Conservation (phyloP, 169 alveolate species). For the Babesia divergens region DNA sequence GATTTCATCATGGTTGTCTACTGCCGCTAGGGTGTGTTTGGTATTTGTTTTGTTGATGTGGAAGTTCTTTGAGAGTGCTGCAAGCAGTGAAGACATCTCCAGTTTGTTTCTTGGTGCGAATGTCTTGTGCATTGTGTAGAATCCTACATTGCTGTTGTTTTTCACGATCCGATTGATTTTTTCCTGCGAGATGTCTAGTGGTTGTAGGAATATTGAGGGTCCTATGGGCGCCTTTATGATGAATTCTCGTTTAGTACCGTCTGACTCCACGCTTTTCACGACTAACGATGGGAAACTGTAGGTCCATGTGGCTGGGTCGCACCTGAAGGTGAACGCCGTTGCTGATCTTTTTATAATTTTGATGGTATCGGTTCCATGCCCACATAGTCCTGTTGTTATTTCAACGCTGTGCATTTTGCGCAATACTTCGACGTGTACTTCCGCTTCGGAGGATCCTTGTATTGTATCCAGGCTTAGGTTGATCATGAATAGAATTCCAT, state of each 20-base stretch:
- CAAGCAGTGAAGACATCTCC: background rate
- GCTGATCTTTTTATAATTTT: background rate
- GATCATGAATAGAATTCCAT: slow-evolving; percentile 6
- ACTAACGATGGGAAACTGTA: slow-evolving; percentile 13
- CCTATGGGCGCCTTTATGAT: slow-evolving; percentile 41
- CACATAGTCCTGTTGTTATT: background rate
- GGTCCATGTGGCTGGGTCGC: slow-evolving; percentile 2
- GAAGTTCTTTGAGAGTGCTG: slow-evolving; percentile 8
- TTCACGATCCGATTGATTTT: slow-evolving; percentile 2
- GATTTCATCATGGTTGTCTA: background rate
- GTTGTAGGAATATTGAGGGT: slow-evolving; percentile 17
- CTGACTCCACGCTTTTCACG: slow-evolving; percentile 31
- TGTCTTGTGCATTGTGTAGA: slow-evolving; percentile 5
- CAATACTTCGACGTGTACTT: background rate
- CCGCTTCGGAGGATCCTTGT: background rate
- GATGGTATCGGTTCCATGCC: background rate
- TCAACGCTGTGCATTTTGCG: slow-evolving; percentile 10
- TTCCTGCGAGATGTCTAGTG: slow-evolving; percentile 10
- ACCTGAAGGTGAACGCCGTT: background rate
- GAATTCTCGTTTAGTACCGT: slow-evolving; percentile 34
- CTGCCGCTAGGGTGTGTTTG: slow-evolving; percentile 25
- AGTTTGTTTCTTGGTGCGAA: background rate
- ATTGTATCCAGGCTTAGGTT: slow-evolving; percentile 1
- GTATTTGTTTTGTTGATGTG: slow-evolving; percentile 8
- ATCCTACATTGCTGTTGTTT: slow-evolving; percentile 1